These are phyloP conservation scores for Colletotrichum camelliae DNA, from an alignment of 2,329 filamentous ascomycete species.

Conservation along the genomic window DNA sequence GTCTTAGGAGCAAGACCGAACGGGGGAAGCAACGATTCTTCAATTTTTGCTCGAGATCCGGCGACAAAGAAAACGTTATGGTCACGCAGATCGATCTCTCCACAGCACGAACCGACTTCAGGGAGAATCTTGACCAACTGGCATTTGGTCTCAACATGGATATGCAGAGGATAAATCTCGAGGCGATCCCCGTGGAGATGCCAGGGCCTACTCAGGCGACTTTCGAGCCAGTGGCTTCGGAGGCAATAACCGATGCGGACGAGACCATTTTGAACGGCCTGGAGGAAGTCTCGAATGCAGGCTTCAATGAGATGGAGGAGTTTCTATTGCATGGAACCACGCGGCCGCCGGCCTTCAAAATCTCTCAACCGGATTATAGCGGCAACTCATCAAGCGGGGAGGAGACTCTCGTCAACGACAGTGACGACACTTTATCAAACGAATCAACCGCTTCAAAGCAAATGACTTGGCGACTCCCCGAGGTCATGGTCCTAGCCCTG, in stretches of 20 bases:
- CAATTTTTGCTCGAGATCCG: neutral
- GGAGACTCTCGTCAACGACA: neutral
- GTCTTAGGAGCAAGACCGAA: neutral
- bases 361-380: neutral
- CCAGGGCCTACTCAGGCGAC: neutral
- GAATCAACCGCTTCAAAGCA: neutral
- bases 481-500: rapidly evolving
- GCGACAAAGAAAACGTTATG: neutral
- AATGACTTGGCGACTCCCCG: neutral
- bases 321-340: rapidly evolving
- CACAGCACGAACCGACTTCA: neutral
- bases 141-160: neutral
- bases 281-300: neutral
- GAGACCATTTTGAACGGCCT: rapidly evolving
- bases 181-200: neutral
- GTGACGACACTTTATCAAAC: rapidly evolving
- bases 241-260: rapidly evolving
- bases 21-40: neutral
- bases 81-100: neutral
- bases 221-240: neutral
- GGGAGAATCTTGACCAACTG: neutral
- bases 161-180: neutral
- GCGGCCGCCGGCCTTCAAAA: rapidly evolving
- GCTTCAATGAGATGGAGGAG: neutral
- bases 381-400: neutral